Base-by-base conservation (phyloP, 352 stramenopile genomes). In the Stramenopiles sp. region DNA sequence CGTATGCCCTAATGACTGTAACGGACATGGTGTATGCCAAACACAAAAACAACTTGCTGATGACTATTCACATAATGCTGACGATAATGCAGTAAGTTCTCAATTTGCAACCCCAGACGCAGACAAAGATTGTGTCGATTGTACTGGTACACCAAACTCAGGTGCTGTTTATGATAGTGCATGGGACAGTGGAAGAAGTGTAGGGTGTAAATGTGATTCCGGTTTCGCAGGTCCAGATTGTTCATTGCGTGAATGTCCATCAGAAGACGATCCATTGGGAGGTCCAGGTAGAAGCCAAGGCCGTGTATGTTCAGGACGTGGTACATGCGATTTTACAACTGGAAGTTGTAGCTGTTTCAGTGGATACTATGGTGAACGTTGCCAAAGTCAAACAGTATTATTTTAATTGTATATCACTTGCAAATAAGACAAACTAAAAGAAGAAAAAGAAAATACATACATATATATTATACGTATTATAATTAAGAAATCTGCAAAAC, bases 331-430 rank as follows among this genome's bases (percentile, higher is more conserved):
- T 85, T 94, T 94, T 82, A 84, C 80, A 31, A 87, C 78, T 0
- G 91, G 91, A 0, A 63, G 83, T n/a, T 97, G 92, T 83, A 85
- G 80, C 63, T 97, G 91, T 81, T 96, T 95, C 79, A 78, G 80
- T 63, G 91, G 91, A 0, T 96, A 91, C 79, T 90, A 96, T 80
- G 92, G 92, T 38, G 63, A 83, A 29, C 84, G 81, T 65, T 89
- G 85, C 80, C 78, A 73, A 27, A 81, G 38, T 13, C 38, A 53
- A 53, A 53, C 38, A 13, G 38, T 53, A 53, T 53, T 53, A 13
- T 53, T 53, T 53, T 53, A 53, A 53, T 13, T 53, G 13, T 53
- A 53, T 53, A 4, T 53, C n/a, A n/a, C n/a, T 4, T 53, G 38
- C 38, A 53, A 53, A 53, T 53, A 53, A 53, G 38, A 53, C 38